phyloP scores from a whole-genome alignment of 495 filamentous ascomycete species.

The Trichoderma reesei region DNA sequence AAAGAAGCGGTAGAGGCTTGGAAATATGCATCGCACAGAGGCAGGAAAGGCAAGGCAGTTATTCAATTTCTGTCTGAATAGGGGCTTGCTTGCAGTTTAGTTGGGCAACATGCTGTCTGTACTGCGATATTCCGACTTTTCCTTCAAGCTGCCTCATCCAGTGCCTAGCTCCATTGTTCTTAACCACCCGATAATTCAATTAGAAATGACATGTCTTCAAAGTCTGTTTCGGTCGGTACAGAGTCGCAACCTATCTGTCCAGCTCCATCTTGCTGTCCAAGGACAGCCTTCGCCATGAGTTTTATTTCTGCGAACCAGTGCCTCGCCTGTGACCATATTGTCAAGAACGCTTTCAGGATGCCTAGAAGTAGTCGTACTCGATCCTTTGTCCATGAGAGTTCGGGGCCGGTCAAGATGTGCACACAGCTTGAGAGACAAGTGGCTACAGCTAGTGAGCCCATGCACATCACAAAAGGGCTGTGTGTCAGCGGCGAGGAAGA shows the following conservation, averaged over 20 bases:
- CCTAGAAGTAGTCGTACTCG: background rate
- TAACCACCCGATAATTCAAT: background rate
- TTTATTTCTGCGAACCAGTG: background rate
- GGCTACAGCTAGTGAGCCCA: background rate
- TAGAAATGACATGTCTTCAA: background rate
- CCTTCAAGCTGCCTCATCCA: background rate
- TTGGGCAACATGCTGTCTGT: background rate
- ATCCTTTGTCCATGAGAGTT: background rate
- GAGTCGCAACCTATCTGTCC: background rate
- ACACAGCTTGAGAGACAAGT: background rate
- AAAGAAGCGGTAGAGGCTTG: no score
- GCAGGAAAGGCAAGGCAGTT: no score
- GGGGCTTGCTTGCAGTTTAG: no score
- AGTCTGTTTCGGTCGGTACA: background rate
- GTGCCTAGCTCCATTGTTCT: background rate
- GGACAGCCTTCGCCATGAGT: background rate
- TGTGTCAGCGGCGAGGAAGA: background rate
- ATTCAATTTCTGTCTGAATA: no score
- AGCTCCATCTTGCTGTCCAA: background rate
- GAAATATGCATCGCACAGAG: no score
- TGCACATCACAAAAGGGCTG: conserved; percentile 2
- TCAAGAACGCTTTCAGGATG: background rate
- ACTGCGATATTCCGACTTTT: background rate
- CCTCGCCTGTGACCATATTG: background rate
- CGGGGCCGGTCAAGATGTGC: background rate